Evolutionary conservation across 2,329 filamentous ascomycete species (phyloP), one percentile per base, ranked within the genome.

Genomic region (Colletotrichum tamarilloi): DNA sequence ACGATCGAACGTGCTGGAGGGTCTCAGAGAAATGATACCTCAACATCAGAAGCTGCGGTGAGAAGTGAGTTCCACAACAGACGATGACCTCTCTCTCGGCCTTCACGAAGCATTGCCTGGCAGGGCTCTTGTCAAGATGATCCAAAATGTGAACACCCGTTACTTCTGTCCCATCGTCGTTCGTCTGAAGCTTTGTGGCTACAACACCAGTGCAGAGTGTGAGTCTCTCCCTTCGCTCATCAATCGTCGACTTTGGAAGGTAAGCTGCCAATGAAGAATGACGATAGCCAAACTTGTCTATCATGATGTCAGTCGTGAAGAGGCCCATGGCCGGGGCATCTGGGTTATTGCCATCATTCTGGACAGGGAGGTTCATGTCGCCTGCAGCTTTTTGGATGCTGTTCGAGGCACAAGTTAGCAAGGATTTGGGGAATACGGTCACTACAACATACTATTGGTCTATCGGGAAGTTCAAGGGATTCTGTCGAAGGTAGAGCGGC

Each of bases 11-110:
- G 22, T 11, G 4, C 19, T 24, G 6, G 6, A 22, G 19, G 9
- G 5, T 22, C 8, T 2, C 42, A 7, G 22, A 46, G 55, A 28
- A 19, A 8, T 19, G 8, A 3, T 66, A 75, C 75, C 75, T 77
- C 24, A 81, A 72, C 73, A 80, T 75, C 1, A 83, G 76, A 14
- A 82, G 58, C 64, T 82, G 81, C 0, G 81, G 80, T 0, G 78
- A 77, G 22, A 78, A 78, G 5, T 79, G 60, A 2, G 79, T 74
- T 3, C 81, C 80, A 12, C 74, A 76, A 72, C 78, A 80, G 5
- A 83, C 24, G 6, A 83, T 79, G 14, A 82, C 78, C 58, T 82
- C 81, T 1, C 79, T 75, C 4, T 72, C 70, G 1, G 78, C 79
- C 26, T 76, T 74, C 22, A 79, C 78, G 26, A 77, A 72, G 55